phyloP scores from a whole-genome alignment of 768 basidiomycete species.

The Pulveroboletus frians region DNA sequence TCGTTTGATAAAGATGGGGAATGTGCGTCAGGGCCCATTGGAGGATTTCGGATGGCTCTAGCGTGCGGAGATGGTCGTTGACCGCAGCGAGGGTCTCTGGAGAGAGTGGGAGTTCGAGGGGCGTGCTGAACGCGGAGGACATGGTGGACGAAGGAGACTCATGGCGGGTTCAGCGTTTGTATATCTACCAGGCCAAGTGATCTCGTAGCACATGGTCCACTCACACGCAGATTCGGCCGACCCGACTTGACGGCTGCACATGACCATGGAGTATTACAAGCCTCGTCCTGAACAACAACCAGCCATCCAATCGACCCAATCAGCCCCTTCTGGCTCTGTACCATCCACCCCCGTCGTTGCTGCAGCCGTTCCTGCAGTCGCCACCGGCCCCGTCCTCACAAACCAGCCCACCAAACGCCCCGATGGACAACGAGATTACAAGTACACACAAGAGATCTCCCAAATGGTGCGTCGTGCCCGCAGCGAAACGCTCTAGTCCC shows the following conservation, averaged over 20 bases:
- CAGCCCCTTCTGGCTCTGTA: too few species aligned
- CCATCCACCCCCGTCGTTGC: conserved; percentile 22
- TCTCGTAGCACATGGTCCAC: too few species aligned
- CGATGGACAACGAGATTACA: conserved; percentile 55
- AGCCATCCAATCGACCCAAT: conserved; percentile 10
- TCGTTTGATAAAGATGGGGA: too few species aligned
- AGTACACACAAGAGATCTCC: conserved; percentile 87
- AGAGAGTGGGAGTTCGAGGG: conserved; percentile 54
- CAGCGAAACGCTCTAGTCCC: too few species aligned
- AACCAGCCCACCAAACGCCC: too few species aligned
- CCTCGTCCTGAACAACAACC: conserved; percentile 16
- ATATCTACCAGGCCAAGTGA: too few species aligned
- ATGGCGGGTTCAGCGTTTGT: background rate
- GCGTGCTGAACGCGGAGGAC: conserved; percentile 18
- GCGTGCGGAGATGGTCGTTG: conserved; percentile 36
- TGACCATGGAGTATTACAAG: too few species aligned
- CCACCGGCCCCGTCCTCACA: too few species aligned
- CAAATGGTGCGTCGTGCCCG: conserved; percentile 64
- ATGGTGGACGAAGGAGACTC: conserved; percentile 13
- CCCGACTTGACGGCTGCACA: too few species aligned
- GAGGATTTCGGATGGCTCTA: too few species aligned
- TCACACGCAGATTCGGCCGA: conserved; percentile 3
- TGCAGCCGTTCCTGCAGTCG: background rate
- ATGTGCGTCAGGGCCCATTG: too few species aligned
- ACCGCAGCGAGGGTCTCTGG: conserved; percentile 53